Conservation (phyloP, 169 alveolate species). For the Plasmodium vivax region DNA sequence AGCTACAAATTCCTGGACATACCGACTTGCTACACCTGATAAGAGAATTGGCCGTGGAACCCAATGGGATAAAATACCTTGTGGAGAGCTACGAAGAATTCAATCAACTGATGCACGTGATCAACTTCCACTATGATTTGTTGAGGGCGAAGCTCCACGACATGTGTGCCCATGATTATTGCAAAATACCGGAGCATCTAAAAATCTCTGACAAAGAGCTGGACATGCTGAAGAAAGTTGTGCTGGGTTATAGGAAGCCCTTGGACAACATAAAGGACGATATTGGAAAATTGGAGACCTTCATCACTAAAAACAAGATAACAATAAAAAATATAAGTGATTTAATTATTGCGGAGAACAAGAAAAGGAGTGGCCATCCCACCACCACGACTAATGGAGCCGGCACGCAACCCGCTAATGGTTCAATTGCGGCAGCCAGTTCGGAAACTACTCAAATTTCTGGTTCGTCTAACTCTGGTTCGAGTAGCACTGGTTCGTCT, state of each 20-base stretch:
- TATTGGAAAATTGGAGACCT: constrained; percentile 12
- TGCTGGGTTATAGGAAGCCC: constrained; percentile 50
- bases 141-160: constrained; percentile 48
- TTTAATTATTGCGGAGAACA: not conserved
- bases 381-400: not conserved
- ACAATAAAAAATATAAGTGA: not conserved
- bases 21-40: not conserved
- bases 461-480: too few species aligned
- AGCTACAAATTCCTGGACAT: constrained; percentile 3
- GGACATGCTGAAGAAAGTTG: constrained; percentile 37
- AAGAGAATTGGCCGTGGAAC: not conserved
- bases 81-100: constrained; percentile 59
- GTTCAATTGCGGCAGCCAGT: not conserved
- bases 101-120: constrained; percentile 20
- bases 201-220: constrained; percentile 24
- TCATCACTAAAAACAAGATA: not conserved
- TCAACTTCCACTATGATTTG: constrained; percentile 53
- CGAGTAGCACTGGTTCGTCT: too few species aligned
- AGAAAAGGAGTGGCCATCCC: not conserved
- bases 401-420: not conserved
- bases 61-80: constrained; percentile 31
- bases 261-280: constrained; percentile 46
- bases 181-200: constrained; percentile 42
- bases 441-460: not conserved
- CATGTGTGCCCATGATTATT: not conserved